Conservation (phyloP, 441 rosid genomes). For the Adansonia gregorii region DNA sequence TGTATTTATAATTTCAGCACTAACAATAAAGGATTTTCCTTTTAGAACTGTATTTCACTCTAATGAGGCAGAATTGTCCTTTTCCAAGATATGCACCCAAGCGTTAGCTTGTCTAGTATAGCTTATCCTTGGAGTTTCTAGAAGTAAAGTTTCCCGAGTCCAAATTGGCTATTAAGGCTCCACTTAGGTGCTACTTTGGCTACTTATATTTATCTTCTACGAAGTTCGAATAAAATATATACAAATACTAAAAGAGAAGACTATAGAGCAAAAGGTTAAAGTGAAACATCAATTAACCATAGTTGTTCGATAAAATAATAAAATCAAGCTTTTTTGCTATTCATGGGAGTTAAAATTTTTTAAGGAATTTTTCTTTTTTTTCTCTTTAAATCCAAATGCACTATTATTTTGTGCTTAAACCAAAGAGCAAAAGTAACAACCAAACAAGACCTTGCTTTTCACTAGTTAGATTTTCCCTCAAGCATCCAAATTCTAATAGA, state of each 20-base stretch:
- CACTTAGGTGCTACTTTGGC: background rate
- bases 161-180: background rate
- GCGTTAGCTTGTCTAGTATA: background rate
- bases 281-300: background rate
- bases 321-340: background rate
- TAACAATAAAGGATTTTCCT: background rate
- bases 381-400: background rate
- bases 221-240: background rate
- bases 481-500: no score
- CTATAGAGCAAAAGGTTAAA: background rate
- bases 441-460: no score
- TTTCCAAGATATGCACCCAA: conserved; percentile 1
- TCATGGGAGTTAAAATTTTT: background rate
- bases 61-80: background rate
- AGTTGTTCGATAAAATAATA: background rate
- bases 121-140: background rate
- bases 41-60: background rate
- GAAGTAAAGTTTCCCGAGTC: background rate
- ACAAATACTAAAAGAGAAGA: background rate
- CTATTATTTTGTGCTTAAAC: background rate
- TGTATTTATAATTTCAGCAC: background rate
- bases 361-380: no score
- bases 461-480: no score
- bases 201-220: background rate
- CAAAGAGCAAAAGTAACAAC: no score